phyloP scores from a whole-genome alignment of 2,329 filamentous ascomycete genomes.

The Penicillium fuscoglaucum region DNA sequence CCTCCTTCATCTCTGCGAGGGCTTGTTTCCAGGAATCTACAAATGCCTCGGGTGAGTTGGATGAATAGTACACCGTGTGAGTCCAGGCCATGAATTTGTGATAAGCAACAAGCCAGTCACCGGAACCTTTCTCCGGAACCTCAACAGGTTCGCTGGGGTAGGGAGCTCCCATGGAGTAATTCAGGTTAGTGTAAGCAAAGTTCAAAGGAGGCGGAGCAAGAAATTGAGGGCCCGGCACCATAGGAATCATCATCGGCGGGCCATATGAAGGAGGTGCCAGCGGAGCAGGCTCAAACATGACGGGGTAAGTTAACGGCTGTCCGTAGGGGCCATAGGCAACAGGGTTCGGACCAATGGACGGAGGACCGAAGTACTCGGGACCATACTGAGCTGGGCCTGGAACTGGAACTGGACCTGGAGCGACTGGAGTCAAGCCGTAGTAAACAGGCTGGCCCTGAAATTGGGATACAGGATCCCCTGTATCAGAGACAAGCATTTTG shows the following conservation, averaged over 20 bases:
- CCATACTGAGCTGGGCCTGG: neutral
- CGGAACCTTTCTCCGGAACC: neutral
- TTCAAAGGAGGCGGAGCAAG: neutral
- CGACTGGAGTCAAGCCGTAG: neutral
- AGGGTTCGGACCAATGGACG: neutral
- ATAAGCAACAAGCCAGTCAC: neutral
- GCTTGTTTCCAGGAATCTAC: neutral
- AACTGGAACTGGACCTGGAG: neutral
- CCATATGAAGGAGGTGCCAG: neutral
- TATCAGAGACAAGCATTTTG: neutral
- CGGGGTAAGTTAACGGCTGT: neutral
- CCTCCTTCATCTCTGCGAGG: neutral
- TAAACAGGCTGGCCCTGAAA: too few species aligned
- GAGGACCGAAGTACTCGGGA: neutral
- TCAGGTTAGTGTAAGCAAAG: neutral
- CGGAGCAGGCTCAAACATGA: neutral
- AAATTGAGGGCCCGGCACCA: neutral
- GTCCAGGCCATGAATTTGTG: constrained; percentile 2
- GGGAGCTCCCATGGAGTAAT: neutral
- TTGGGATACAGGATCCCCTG: too few species aligned
- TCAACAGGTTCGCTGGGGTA: neutral
- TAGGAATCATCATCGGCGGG: neutral
- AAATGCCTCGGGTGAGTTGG: neutral
- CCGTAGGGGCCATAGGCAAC: neutral
- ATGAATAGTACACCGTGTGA: neutral